Conservation (phyloP, 176 grass and related monocot genomes). For the Themeda triandra region DNA sequence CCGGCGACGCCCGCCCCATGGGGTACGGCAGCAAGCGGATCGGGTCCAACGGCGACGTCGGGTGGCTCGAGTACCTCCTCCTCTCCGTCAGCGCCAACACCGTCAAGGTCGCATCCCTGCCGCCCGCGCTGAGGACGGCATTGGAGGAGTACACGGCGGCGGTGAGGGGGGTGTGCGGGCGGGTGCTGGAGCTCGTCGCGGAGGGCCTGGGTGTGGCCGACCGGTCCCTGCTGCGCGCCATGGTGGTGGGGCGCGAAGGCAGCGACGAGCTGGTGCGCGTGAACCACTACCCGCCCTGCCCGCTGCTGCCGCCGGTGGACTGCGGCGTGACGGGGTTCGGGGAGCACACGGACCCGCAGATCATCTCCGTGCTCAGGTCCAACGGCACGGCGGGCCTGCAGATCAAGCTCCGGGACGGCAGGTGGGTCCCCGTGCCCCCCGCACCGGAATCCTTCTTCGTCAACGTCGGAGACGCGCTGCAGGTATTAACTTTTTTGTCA, state of each 20-base stretch:
- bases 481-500: conserved; percentile 23
- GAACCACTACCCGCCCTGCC: conserved; percentile 82
- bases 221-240: conserved; percentile 31
- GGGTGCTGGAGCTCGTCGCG: conserved; percentile 70
- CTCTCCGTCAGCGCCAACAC: conserved; percentile 23
- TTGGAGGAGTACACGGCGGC: conserved; percentile 66
- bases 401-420: conserved; percentile 62
- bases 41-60: conserved; percentile 73
- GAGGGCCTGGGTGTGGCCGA: conserved; percentile 53
- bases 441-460: conserved; percentile 72
- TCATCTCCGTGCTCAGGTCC: conserved; percentile 78
- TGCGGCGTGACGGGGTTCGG: conserved; percentile 75
- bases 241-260: conserved; percentile 41
- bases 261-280: conserved; percentile 63
- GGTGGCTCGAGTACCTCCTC: conserved; percentile 90
- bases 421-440: conserved; percentile 68
- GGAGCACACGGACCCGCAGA: conserved; percentile 96
- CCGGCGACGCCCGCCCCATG: conserved; percentile 31
- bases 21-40: conserved; percentile 81
- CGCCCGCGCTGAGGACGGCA: conserved; percentile 14
- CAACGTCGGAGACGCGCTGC: conserved; percentile 79
- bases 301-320: conserved; percentile 15
- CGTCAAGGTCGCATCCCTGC: not conserved
- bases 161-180: conserved; percentile 40
- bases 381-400: conserved; percentile 71